These are phyloP conservation scores for Halteria grandinella DNA, from an alignment of 73 alveolate species.

Conservation along the genomic window DNA sequence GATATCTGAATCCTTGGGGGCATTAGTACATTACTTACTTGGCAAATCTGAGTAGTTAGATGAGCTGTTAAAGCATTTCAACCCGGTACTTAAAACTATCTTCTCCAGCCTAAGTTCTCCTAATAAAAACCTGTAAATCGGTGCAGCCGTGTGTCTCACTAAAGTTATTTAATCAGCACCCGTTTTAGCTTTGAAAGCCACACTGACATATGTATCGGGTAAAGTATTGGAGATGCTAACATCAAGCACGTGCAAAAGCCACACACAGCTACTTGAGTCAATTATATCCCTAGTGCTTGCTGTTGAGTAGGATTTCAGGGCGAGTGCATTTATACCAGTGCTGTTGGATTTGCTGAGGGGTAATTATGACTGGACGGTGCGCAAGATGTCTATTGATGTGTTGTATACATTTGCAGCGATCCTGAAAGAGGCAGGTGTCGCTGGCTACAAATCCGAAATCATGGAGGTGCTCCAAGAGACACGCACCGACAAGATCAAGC, in stretches of 20 bases:
- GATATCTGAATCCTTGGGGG: constrained; percentile 59
- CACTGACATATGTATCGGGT: constrained; percentile 70
- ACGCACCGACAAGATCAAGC: constrained; percentile 91
- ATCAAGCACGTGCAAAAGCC: constrained; percentile 72
- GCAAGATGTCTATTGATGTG: constrained; percentile 90
- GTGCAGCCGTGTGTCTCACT: constrained; percentile 88
- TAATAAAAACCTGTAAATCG: constrained; percentile 58
- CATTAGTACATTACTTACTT: constrained; percentile 62
- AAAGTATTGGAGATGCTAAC: constrained; percentile 56
- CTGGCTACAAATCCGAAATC: constrained; percentile 81
- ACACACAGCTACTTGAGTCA: constrained; percentile 83
- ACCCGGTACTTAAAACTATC: constrained; percentile 50
- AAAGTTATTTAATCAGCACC: constrained; percentile 92
- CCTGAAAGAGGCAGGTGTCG: constrained; percentile 78
- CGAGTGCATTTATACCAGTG: constrained; percentile 78
- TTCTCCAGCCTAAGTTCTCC: constrained; percentile 47
- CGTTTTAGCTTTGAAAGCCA: constrained; percentile 67
- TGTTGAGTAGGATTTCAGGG: constrained; percentile 87
- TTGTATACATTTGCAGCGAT: constrained; percentile 91
- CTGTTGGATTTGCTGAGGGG: constrained; percentile 87
- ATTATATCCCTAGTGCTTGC: constrained; percentile 82
- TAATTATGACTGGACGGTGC: constrained; percentile 82
- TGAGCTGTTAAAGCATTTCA: constrained; percentile 42
- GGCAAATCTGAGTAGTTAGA: constrained; percentile 61
- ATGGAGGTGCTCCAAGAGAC: constrained; percentile 82